phyloP scores from a whole-genome alignment of 148 eudicot species.

The Fagopyrum tataricum region DNA sequence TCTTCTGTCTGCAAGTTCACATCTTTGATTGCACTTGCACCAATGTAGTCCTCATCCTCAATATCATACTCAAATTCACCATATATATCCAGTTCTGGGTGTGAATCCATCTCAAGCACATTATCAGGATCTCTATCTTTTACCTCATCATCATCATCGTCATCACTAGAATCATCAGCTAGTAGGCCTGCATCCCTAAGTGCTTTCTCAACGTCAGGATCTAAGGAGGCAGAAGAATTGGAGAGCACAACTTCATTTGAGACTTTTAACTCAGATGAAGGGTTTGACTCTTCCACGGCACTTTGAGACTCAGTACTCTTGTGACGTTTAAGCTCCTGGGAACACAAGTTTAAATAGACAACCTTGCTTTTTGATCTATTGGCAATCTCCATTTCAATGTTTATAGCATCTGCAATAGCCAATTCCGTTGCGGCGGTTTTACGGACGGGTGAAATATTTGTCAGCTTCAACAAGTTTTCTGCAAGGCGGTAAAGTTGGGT shows the following conservation, averaged over 20 bases:
- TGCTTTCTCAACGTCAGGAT: slow-evolving; percentile 62
- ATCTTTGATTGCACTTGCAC: slow-evolving; percentile 37
- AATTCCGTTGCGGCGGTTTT: slow-evolving; percentile 82
- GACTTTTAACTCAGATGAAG: slow-evolving; percentile 20
- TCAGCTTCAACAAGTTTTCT: slow-evolving; percentile 75
- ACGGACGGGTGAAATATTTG: slow-evolving; percentile 52
- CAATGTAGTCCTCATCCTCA: slow-evolving; percentile 72
- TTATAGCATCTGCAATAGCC: slow-evolving; percentile 91
- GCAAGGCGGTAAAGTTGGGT: slow-evolving; percentile 86
- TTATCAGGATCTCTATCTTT: slow-evolving; percentile 42
- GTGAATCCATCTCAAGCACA: slow-evolving; percentile 66
- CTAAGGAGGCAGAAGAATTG: slow-evolving; percentile 23
- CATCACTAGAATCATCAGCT: slow-evolving; percentile 32
- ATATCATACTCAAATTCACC: slow-evolving; percentile 91
- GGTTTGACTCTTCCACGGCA: slow-evolving; percentile 26
- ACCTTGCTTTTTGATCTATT: slow-evolving; percentile 79
- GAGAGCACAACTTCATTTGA: slow-evolving; percentile 25
- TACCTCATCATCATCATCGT: slow-evolving; percentile 20
- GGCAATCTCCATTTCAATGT: slow-evolving; percentile 78
- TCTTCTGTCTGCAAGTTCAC: slow-evolving; percentile 42
- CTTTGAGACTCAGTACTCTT: slow-evolving; percentile 19
- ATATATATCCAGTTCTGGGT: slow-evolving; percentile 84
- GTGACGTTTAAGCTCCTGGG: slow-evolving; percentile 60
- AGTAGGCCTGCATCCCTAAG: slow-evolving; percentile 75
- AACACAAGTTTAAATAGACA: slow-evolving; percentile 78